Percentiles rank a stretch among this genome's conserved stretches.
Conservation (phyloP, 495 filamentous ascomycete genomes). For the Penicillium angulare region DNA sequence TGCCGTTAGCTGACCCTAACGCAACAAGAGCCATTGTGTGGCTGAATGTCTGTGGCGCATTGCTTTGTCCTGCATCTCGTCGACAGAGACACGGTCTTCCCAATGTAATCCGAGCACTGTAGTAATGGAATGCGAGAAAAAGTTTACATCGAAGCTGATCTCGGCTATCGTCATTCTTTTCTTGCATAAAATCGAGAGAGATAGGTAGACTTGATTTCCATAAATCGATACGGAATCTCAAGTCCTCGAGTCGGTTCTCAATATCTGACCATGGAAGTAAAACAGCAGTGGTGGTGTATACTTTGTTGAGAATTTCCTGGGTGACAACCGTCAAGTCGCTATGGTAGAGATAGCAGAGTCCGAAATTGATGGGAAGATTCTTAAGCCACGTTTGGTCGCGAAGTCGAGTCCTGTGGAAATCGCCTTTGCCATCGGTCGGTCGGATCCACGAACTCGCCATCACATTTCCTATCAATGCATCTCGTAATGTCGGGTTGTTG, state of each 20-base stretch:
- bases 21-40: slow-evolving; percentile 52
- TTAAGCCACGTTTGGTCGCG: slow-evolving; percentile 28
- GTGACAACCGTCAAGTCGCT: slow-evolving; percentile 52
- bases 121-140: slow-evolving; percentile 55
- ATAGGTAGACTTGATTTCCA: slow-evolving; percentile 54
- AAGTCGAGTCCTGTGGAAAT: slow-evolving; percentile 16
- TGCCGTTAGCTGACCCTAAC: slow-evolving; percentile 52
- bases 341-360: slow-evolving; percentile 48
- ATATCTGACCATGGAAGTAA: slow-evolving; percentile 56
- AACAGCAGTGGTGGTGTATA: slow-evolving; percentile 56
- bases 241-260: slow-evolving; percentile 52
- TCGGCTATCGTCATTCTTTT: slow-evolving; percentile 24
- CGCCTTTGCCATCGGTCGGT: slow-evolving; percentile 19
- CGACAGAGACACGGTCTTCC: slow-evolving; percentile 62
- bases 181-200: slow-evolving; percentile 45
- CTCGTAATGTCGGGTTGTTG: slow-evolving; percentile 24
- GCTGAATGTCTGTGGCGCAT: slow-evolving; percentile 45
- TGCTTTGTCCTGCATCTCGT: slow-evolving; percentile 43
- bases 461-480: slow-evolving; percentile 31
- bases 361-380: slow-evolving; percentile 32
- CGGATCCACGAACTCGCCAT: slow-evolving; percentile 36
- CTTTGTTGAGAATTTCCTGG: slow-evolving; percentile 51
- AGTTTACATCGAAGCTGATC: slow-evolving; percentile 35
- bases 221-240: slow-evolving; percentile 49
- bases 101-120: slow-evolving; percentile 56